Base-by-base conservation (phyloP, 345 rosid species). In the Pseudoturritis turrita region DNA sequence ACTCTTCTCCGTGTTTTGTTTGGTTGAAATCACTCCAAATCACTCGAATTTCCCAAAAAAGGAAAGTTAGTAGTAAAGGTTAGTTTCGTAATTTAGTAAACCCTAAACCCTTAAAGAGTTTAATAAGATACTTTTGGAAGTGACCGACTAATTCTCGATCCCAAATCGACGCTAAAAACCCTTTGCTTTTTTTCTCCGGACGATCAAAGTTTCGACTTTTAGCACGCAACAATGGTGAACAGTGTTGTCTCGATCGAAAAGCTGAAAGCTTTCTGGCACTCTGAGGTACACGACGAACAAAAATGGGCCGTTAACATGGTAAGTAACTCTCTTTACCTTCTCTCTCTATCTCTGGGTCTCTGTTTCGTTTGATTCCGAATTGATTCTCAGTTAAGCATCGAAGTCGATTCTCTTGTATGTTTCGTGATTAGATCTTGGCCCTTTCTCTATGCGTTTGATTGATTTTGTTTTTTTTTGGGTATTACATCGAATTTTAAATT, bases 261-360 rank as follows among this genome's bases (percentile, higher is more conserved):
- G 68, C 61, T 87, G 4, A 88, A 86, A 80, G 80, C 85, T 35
- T 46, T 85, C 44, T 89, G 80, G 87, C 80, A 77, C 41, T 87
- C 90, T 64, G 88, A 91, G 78, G 73, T 86, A 37, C 77, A 87
- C 60, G 90, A 89, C 29, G 97, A 89, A 44, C 89, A 85, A 73
- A 86, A 85, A 33, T 87, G 92, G 96, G 92, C 85, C 4, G 72
- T 29, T 74, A 91, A 91, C 83, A 43, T 75, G 92, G 97, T 88
- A 33, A 10, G n/a, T n/a, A n/a, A n/a, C 6, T 43, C 21, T 73
- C 28, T 40, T 4, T n/a, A 3, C 26, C 0, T 22, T 17, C 25
- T 51, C 55, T 28, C 15, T 37, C 1, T 29, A 5, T 8, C 37
- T 33, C 10, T 50, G 4, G 19, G 2, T 52, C 7, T 68, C 10